Evolutionary conservation across 2,329 filamentous ascomycete species (phyloP).

Genomic region (Fusarium humuli): DNA sequence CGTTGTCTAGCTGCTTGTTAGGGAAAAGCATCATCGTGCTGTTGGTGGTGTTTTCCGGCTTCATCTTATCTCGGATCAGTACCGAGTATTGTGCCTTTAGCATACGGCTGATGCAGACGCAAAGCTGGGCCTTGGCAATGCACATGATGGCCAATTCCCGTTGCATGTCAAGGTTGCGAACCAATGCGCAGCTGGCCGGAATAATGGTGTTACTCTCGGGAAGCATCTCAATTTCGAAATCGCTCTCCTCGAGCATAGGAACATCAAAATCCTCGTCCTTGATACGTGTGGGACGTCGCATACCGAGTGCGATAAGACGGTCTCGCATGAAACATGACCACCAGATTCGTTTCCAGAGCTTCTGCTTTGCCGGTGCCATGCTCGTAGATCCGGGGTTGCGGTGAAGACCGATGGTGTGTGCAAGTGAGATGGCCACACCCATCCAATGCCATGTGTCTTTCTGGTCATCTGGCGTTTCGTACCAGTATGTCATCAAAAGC

Average conservation of each 20-base stretch:
- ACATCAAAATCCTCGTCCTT: slow-evolving; percentile 95
- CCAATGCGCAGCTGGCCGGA: slow-evolving; percentile 74
- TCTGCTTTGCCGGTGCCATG: slow-evolving; percentile 79
- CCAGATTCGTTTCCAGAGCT: slow-evolving; percentile 95
- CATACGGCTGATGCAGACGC: slow-evolving; percentile 89
- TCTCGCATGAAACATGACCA: slow-evolving; percentile 98
- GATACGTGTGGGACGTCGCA: slow-evolving; percentile 91
- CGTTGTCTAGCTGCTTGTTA: slow-evolving; percentile 86
- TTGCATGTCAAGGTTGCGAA: slow-evolving; percentile 79
- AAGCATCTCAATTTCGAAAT: slow-evolving; percentile 82
- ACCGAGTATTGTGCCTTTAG: slow-evolving; percentile 93
- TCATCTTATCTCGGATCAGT: slow-evolving; percentile 83
- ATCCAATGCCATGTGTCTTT: slow-evolving; percentile 99
- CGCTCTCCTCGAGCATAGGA: slow-evolving; percentile 84
- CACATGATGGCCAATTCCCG: slow-evolving; percentile 86
- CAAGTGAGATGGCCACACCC: slow-evolving; percentile 92
- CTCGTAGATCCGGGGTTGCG: slow-evolving; percentile 82
- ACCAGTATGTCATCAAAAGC: slow-evolving; percentile 96
- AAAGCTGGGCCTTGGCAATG: slow-evolving; percentile 90
- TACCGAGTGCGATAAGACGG: slow-evolving; percentile 89
- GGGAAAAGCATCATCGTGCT: slow-evolving; percentile 90
- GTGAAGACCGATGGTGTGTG: slow-evolving; percentile 92
- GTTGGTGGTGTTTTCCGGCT: slow-evolving; percentile 79
- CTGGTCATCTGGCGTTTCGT: slow-evolving; percentile 95
- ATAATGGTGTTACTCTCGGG: slow-evolving; percentile 76